These are phyloP conservation scores for Knoxia roxburghii DNA, from an alignment of 257 asterid genomes.

Conservation along the genomic window DNA sequence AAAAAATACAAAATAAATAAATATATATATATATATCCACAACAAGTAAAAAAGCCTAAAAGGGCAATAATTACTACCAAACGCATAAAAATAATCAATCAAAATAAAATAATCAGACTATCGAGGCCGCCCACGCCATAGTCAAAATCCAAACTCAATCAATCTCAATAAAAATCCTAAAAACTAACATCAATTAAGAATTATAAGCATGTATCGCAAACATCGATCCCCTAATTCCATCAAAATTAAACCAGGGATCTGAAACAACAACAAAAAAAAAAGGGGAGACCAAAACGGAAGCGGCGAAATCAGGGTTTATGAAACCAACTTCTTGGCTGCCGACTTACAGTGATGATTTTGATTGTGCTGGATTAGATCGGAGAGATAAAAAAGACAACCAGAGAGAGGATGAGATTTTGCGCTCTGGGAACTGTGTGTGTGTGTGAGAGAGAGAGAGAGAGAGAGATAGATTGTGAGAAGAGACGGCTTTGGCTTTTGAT, in stretches of 20 bases:
- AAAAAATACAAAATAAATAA: neutral
- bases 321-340: neutral
- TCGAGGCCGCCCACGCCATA: constrained; percentile 7
- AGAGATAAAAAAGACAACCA: constrained; percentile 27
- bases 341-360: constrained; percentile 42
- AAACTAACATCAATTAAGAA: too few relatives aligned
- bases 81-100: neutral
- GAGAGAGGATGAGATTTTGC: constrained; percentile 29
- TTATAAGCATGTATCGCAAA: constrained; percentile 8
- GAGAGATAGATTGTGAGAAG: constrained; percentile 31
- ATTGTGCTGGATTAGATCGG: constrained; percentile 43
- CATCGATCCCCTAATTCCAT: neutral
- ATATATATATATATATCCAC: neutral
- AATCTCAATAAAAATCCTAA: constrained; percentile 11
- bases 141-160: constrained; percentile 18
- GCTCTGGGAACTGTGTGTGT: constrained; percentile 5
- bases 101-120: constrained; percentile 9
- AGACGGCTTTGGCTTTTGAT: constrained; percentile 25
- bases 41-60: neutral
- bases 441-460: constrained; percentile 33
- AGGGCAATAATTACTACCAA: neutral
- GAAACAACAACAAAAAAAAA: constrained; percentile 5
- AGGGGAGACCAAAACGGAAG: constrained; percentile 1
- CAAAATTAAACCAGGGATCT: constrained; percentile 12
- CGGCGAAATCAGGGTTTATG: constrained; percentile 17